Percentiles rank a stretch among this genome's conserved stretches.
These are phyloP conservation scores for Capsicum pubescens DNA, from an alignment of 257 asterid species.

Conservation along the genomic window DNA sequence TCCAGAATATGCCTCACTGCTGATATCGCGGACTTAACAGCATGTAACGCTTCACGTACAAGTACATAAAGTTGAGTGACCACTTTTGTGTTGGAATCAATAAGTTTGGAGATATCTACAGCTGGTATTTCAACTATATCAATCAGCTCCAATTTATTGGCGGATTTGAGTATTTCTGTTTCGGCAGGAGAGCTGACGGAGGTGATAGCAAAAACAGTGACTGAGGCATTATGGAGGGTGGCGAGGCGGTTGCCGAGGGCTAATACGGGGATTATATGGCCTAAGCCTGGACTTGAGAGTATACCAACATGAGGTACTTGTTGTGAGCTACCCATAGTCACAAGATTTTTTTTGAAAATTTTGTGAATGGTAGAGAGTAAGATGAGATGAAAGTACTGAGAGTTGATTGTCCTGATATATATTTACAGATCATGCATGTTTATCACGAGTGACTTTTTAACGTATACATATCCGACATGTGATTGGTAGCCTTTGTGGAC, in stretches of 20 bases:
- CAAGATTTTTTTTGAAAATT: not conserved
- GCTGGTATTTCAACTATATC: slow-evolving; percentile 49
- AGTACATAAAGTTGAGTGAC: slow-evolving; percentile 47
- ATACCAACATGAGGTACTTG: slow-evolving; percentile 46
- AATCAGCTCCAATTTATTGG: slow-evolving; percentile 28
- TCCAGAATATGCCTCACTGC: slow-evolving; percentile 51
- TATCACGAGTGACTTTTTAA: no score
- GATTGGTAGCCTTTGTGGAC: no score
- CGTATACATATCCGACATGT: no score
- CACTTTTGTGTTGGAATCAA: slow-evolving; percentile 45
- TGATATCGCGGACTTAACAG: slow-evolving; percentile 49
- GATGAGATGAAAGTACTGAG: not conserved
- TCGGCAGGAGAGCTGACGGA: slow-evolving; percentile 44
- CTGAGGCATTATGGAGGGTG: slow-evolving; percentile 46
- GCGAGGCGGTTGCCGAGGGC: slow-evolving; percentile 64
- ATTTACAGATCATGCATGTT: not conserved
- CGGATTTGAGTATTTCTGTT: slow-evolving; percentile 39
- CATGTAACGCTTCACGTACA: slow-evolving; percentile 53
- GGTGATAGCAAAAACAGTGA: slow-evolving; percentile 50
- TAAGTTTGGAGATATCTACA: slow-evolving; percentile 53
- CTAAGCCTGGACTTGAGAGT: slow-evolving; percentile 73
- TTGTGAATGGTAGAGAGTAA: not conserved
- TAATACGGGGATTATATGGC: slow-evolving; percentile 65
- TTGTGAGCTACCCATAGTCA: not conserved
- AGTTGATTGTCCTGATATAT: not conserved